These are phyloP conservation scores for Colletotrichum simmondsii DNA, from an alignment of 2,329 filamentous ascomycete species.

Conservation along the genomic window DNA sequence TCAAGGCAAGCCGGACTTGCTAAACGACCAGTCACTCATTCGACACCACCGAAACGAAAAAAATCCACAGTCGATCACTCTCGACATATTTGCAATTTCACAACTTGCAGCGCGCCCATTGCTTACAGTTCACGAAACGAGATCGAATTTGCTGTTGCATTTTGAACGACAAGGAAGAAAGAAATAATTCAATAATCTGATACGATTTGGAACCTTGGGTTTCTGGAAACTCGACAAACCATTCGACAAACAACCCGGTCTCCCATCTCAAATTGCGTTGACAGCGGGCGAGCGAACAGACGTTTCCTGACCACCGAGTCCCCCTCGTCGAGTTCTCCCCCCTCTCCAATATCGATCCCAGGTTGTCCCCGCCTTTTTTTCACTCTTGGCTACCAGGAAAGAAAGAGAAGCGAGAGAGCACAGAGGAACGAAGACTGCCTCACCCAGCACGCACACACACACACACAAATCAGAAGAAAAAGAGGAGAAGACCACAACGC, in stretches of 20 bases:
- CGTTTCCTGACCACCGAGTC: slow-evolving; percentile 15
- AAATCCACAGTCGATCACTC: neutral
- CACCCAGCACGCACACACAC: slow-evolving; percentile 3
- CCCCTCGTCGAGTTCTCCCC: neutral
- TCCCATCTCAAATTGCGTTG: slow-evolving; percentile 32
- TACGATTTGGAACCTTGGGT: slow-evolving; percentile 26
- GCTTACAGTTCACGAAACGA: slow-evolving; percentile 11
- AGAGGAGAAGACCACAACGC: slow-evolving; percentile 11
- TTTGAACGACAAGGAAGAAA: slow-evolving; percentile 27
- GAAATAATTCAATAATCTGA: slow-evolving; percentile 33
- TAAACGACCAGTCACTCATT: slow-evolving; percentile 62
- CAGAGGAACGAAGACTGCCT: slow-evolving; percentile 11
- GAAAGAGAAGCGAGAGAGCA: slow-evolving; percentile 5
- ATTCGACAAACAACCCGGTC: slow-evolving; percentile 33
- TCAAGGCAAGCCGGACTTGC: slow-evolving; percentile 71
- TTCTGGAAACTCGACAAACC: slow-evolving; percentile 21
- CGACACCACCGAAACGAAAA: slow-evolving; percentile 13
- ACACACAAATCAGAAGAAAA: slow-evolving; percentile 26
- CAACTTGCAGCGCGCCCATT: neutral
- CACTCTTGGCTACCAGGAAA: slow-evolving; percentile 17
- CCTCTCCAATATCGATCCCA: slow-evolving; percentile 10
- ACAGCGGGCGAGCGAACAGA: slow-evolving; percentile 30
- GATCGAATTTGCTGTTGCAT: slow-evolving; percentile 1
- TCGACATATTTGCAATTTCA: slow-evolving; percentile 20
- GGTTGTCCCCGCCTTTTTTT: slow-evolving; percentile 14